Evolutionary conservation across 108 stramenopile genomes (phyloP), one percentile per base, ranked within the genome.

Genomic region (Pseudonitzschia delicatissima): DNA sequence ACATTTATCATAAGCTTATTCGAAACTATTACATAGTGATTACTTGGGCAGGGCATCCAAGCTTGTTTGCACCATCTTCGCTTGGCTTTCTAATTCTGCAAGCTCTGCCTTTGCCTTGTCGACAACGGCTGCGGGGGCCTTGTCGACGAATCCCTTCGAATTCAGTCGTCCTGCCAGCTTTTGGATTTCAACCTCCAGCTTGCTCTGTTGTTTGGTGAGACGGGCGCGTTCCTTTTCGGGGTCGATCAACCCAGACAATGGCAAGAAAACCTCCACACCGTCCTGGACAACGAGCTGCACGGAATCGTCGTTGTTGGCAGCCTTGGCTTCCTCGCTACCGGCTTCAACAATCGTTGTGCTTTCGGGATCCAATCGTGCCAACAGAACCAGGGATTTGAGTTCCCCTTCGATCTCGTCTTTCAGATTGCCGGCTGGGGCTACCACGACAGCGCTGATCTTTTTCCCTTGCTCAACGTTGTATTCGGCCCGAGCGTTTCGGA

Each of bases 391-490:
- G 4, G 92, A 89, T 60, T 86, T 91, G 11, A 86, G 31, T 64
- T 96, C 95, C 2, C 68, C 74, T 48, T 79, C 76, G 11, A 96
- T 75, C 37, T 69, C 77, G 25, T 83, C 71, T 50, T 81, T 72
- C 53, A 96, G 49, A 13, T 70, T 53, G 20, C 83, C 86, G 20
- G 69, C 57, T 21, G 87, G 87, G 34, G 39, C 60, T 26, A 96
- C 80, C 31, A 93, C 67, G 13, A 86, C 77, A 8, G 91, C 91
- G 47, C 79, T 73, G 49, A 94, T 93, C 39, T 87, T 90, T 63
- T 91, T 92, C 18, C 86, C 88, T 31, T 83, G 90, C 66, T 94
- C 95, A 4, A 94, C 91, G 65, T 94, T 88, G 78, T 92, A 96
- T 68, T 96, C 92, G 21, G 92, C 88, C 9, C 95, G 73, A 27